phyloP scores from a whole-genome alignment of 1,284 basidiomycete genomes.

The Cryptococcus jaspeensis region DNA sequence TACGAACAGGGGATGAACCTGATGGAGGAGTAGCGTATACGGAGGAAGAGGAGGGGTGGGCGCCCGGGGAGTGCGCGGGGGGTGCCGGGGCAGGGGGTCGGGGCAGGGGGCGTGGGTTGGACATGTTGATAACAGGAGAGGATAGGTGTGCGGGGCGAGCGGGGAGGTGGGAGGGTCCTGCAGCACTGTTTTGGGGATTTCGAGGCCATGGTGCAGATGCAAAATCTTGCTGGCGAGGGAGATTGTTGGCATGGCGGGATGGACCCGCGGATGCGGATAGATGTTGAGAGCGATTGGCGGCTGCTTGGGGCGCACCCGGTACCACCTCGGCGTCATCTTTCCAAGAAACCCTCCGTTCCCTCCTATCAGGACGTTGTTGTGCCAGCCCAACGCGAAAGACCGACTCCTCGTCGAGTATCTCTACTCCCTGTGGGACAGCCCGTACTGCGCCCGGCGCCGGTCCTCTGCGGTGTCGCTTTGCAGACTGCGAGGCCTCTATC shows the following conservation, averaged over 20 bases:
- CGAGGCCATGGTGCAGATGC: conserved; percentile 2
- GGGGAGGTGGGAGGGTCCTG: no score
- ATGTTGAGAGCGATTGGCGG: no score
- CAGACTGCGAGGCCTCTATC: no score
- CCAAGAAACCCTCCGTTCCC: no score
- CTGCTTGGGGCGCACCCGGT: no score
- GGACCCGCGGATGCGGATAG: background rate
- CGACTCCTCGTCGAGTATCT: background rate
- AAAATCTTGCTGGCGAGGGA: background rate
- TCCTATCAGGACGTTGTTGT: background rate
- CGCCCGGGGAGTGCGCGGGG: background rate
- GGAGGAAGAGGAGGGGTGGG: no score
- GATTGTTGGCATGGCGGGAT: background rate
- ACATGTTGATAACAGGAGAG: no score
- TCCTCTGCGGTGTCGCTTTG: no score
- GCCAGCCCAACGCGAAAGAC: background rate
- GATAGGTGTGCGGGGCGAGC: no score
- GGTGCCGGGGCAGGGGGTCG: background rate
- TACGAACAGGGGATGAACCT: no score
- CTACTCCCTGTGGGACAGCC: background rate
- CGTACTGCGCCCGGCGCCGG: background rate
- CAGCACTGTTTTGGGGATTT: background rate
- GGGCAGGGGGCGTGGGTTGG: background rate
- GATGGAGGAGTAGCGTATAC: no score
- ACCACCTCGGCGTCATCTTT: no score